Evolutionary conservation across 192 early-diverging fungal species (phyloP), one percentile per base, ranked within the genome.

Genomic region (Entomortierella chlamydospora): DNA sequence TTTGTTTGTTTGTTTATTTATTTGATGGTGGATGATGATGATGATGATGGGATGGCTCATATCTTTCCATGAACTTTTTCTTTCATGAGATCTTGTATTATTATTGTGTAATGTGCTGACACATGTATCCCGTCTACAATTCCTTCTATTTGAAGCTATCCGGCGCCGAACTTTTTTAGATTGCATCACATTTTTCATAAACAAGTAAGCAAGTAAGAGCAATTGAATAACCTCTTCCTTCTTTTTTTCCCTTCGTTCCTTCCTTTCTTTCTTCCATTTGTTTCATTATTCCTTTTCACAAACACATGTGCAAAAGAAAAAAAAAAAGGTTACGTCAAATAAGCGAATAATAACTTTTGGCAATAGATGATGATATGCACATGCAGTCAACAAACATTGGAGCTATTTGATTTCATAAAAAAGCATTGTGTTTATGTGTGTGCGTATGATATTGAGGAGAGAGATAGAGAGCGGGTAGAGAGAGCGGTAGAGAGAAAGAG

Each of bases 21-120:
- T 51, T 30, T 49, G 59, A 8, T 52, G 30, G 20, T 1, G n/a
- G n/a, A n/a, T n/a, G n/a, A n/a, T n/a, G n/a, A n/a, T n/a, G n/a
- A n/a, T n/a, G n/a, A n/a, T n/a, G n/a, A n/a, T n/a, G n/a, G n/a
- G n/a, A n/a, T 10, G 45, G 45, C 45, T 47, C 45, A 47, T 47
- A 20, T 47, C 20, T 11, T 47, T 47, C 45, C 20, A 47, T 47
- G 45, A 20, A 47, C 45, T 4, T 47, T 20, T 47, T n/a, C n/a
- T 41, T 31, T 55, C 37, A n/a, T 57, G n/a, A 22, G n/a, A n/a
- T 41, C 34, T n/a, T 57, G 31, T 43, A 29, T 68, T 70, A 47
- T 70, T 39, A 1, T 68, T 70, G 57, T 70, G 57, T 70, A 61
- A 61, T 70, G 4, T 70, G 57, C 58, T 70, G 68, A 61, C 68